phyloP scores from a whole-genome alignment of 371 early-diverging fungal species.

The Mortierella sp. region DNA sequence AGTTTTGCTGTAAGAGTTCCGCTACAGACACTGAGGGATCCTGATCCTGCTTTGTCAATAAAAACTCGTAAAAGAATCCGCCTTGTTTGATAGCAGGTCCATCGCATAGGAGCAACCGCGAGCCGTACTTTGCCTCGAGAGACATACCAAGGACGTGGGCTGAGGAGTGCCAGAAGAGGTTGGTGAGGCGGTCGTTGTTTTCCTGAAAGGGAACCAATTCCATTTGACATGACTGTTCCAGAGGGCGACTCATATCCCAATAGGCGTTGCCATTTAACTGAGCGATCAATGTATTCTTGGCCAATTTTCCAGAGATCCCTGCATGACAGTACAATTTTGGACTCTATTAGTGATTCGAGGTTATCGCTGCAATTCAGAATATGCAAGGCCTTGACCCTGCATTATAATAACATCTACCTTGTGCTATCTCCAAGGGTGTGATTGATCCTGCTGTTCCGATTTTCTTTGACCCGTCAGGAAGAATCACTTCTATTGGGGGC shows the following conservation, averaged over 20 bases:
- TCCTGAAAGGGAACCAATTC: conserved; percentile 91
- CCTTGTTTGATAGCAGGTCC: conserved; percentile 61
- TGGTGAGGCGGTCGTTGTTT: conserved; percentile 74
- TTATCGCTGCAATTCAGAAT: background rate
- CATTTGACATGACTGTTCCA: conserved; percentile 85
- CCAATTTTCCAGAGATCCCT: conserved; percentile 64
- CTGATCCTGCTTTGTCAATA: conserved; percentile 37
- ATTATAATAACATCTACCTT: conserved; percentile 64
- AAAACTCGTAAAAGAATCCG: conserved; percentile 59
- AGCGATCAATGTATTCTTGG: conserved; percentile 77
- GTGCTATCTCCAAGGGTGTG: conserved; percentile 94
- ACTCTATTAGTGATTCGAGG: background rate
- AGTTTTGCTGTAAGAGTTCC: conserved; percentile 32
- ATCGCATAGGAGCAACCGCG: conserved; percentile 93
- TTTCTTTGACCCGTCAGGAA: conserved; percentile 88
- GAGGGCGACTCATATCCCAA: conserved; percentile 93
- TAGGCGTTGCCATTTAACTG: conserved; percentile 81
- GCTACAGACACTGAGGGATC: conserved; percentile 26
- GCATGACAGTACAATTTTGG: background rate
- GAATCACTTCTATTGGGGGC: conserved; percentile 85
- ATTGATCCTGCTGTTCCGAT: conserved; percentile 94
- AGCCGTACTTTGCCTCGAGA: conserved; percentile 85
- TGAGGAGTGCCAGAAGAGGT: conserved; percentile 94
- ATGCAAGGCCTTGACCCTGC: conserved; percentile 63
- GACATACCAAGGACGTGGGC: conserved; percentile 96